Conservation (phyloP, 1,284 basidiomycete genomes). For the Malassezia brasiliensis region DNA sequence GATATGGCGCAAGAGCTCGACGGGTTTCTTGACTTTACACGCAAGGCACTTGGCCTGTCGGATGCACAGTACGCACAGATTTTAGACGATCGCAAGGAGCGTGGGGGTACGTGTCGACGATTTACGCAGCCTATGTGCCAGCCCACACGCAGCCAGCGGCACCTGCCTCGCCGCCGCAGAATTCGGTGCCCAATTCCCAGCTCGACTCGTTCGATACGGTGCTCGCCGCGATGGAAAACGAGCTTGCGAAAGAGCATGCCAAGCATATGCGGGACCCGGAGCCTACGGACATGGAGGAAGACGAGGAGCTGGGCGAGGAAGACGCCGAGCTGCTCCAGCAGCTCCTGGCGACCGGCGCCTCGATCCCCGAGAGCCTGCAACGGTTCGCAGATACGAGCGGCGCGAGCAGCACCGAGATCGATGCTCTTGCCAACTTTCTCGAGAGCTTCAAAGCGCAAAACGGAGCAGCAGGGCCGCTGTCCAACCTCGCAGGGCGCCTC, state of each 20-base stretch:
- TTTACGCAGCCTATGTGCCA: slow-evolving; percentile 3
- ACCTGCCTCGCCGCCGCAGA: neutral
- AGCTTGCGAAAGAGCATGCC: neutral
- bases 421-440: slow-evolving; percentile 12
- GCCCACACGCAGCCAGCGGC: neutral
- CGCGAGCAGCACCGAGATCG: neutral
- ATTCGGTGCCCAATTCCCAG: neutral
- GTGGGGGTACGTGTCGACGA: slow-evolving; percentile 5
- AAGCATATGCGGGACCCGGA: neutral
- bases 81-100: slow-evolving; percentile 4
- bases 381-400: slow-evolving; percentile 4
- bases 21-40: slow-evolving; percentile 15
- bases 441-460: slow-evolving; percentile 16
- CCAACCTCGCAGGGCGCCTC: slow-evolving; percentile 48
- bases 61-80: slow-evolving; percentile 14
- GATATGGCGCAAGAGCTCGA: slow-evolving; percentile 11
- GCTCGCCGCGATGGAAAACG: slow-evolving; percentile 15
- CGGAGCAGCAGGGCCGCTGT: slow-evolving; percentile 25
- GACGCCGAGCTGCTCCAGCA: slow-evolving; percentile 17
- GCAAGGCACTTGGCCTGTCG: slow-evolving; percentile 7
- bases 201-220: slow-evolving; percentile 12
- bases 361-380: slow-evolving; percentile 12
- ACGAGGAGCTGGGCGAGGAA: slow-evolving; percentile 8
- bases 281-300: slow-evolving; percentile 2
- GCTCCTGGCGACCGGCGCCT: slow-evolving; percentile 9